These are phyloP conservation scores for Vicia sativa DNA, from an alignment of 306 rosid species.

Conservation along the genomic window DNA sequence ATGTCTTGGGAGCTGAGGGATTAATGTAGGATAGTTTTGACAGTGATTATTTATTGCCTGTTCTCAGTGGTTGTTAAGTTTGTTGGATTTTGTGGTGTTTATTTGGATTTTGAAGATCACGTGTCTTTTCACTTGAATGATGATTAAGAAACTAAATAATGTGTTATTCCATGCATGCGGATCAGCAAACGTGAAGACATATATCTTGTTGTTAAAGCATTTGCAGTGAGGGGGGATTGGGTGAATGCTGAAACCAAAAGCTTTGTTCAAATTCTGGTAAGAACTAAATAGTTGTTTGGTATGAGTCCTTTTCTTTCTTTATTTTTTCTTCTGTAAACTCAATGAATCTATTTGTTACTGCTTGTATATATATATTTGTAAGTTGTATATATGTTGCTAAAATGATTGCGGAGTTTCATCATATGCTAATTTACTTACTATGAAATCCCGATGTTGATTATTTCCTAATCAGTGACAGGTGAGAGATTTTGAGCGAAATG, in stretches of 20 bases:
- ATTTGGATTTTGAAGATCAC: conserved; percentile 24
- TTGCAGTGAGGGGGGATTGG: conserved; percentile 73
- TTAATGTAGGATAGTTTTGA: neutral
- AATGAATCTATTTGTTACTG: conserved; percentile 19
- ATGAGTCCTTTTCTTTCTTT: conserved; percentile 13
- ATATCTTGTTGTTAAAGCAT: conserved; percentile 75
- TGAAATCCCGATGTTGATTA: conserved; percentile 64
- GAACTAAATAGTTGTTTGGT: conserved; percentile 30
- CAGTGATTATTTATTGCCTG: conserved; percentile 2
- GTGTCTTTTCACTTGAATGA: neutral
- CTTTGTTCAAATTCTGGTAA: conserved; percentile 75
- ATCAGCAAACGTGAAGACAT: conserved; percentile 89
- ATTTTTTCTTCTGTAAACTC: conserved; percentile 12
- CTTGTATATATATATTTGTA: conserved; percentile 1
- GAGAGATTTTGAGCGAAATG: conserved; percentile 91
- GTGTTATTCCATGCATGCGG: conserved; percentile 41
- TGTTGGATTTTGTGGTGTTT: conserved; percentile 16
- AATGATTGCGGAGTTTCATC: conserved; percentile 19
- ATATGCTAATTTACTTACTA: conserved; percentile 29
- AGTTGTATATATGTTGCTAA: conserved; percentile 18
- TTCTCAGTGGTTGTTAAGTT: conserved; percentile 16
- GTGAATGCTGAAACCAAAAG: conserved; percentile 68
- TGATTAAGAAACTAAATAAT: conserved; percentile 38
- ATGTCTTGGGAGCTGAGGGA: neutral
- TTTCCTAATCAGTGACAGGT: conserved; percentile 95